Evolutionary conservation across 306 rosid genomes (phyloP).

Genomic region (Parietaria judaica): DNA sequence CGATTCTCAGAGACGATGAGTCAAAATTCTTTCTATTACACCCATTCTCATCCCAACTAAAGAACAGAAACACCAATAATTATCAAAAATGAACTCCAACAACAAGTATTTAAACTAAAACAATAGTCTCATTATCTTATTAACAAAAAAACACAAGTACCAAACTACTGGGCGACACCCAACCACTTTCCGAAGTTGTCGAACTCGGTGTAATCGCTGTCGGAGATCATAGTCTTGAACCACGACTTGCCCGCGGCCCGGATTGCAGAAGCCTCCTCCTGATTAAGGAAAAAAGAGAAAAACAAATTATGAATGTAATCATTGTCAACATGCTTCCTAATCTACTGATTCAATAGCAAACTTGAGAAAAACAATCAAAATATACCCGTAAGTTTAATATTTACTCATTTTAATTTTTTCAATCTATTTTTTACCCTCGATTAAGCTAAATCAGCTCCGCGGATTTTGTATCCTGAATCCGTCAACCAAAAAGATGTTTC

Average conservation of each 20-base stretch:
- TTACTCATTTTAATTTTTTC: too few species aligned
- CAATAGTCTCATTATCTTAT: constrained; percentile 9
- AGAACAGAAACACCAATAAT: constrained; percentile 18
- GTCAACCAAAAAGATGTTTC: too few species aligned
- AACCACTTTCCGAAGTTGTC: constrained; percentile 80
- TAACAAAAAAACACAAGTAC: background rate
- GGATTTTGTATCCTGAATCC: too few species aligned
- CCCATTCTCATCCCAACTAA: constrained; percentile 17
- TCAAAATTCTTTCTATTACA: background rate
- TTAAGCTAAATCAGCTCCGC: too few species aligned
- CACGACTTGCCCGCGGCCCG: constrained; percentile 82
- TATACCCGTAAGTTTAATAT: too few species aligned
- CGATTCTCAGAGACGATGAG: constrained; percentile 1
- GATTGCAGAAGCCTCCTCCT: constrained; percentile 67
- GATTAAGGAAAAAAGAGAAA: background rate
- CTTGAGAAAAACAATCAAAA: too few species aligned
- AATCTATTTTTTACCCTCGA: too few species aligned
- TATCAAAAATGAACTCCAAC: constrained; percentile 20
- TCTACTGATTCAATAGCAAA: too few species aligned
- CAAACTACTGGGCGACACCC: constrained; percentile 59
- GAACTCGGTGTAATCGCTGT: constrained; percentile 71
- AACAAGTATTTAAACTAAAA: constrained; percentile 17
- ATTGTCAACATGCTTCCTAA: too few species aligned
- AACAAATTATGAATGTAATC: background rate
- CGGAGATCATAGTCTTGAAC: constrained; percentile 81